Percentiles rank a stretch among this genome's conserved stretches.
Conservation (phyloP, 106 monocot genomes). For the Phalaenopsis equestris region DNA sequence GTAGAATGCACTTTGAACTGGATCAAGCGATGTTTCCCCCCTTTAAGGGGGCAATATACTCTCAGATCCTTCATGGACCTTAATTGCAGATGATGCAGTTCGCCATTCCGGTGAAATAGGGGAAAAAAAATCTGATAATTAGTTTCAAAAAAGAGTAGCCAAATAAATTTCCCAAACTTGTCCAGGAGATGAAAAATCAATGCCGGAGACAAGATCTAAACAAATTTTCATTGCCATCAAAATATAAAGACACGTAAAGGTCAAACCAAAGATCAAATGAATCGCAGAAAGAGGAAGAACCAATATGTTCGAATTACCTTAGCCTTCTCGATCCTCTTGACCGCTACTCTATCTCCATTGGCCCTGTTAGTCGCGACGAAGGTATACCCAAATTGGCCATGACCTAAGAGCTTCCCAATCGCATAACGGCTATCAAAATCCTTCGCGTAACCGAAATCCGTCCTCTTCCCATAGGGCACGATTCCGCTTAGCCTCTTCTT, state of each 20-base stretch:
- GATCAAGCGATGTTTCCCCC: neutral
- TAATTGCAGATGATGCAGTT: neutral
- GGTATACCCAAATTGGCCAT: constrained; percentile 61
- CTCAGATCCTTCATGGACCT: neutral
- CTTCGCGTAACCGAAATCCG: constrained; percentile 50
- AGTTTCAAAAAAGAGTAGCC: neutral
- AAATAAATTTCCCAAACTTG: neutral
- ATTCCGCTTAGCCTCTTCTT: constrained; percentile 10
- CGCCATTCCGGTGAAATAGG: neutral
- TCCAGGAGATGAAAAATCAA: neutral
- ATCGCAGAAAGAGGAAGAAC: neutral
- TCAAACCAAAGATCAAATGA: neutral
- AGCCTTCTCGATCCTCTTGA: constrained; percentile 54
- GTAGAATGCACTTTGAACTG: neutral
- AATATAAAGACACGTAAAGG: neutral
- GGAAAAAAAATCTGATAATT: neutral
- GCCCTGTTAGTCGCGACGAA: constrained; percentile 48
- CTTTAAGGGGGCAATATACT: neutral
- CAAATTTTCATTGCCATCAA: neutral
- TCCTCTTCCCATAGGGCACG: constrained; percentile 39
- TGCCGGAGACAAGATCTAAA: neutral
- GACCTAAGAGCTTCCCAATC: constrained; percentile 52
- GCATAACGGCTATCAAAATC: constrained; percentile 41
- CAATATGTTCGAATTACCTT: constrained; percentile 27
- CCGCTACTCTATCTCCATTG: constrained; percentile 40